phyloP scores from a whole-genome alignment of 768 basidiomycete genomes.

The Hypholoma fasciculare region DNA sequence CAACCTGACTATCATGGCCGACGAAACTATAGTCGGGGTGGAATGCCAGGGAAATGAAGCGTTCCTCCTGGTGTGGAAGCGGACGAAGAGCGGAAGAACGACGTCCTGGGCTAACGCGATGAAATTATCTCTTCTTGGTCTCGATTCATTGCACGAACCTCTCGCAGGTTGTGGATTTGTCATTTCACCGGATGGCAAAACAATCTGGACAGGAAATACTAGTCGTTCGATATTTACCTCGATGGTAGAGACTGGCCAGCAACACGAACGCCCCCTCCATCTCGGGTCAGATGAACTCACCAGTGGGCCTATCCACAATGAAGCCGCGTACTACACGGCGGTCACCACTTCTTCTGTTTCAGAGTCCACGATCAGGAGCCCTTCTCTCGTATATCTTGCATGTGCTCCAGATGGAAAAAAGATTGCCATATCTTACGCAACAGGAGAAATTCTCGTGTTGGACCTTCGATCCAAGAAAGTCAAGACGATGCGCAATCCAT shows the following conservation, averaged over 20 bases:
- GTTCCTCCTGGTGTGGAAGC: not conserved
- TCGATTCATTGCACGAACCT: constrained; percentile 1
- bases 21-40: constrained; percentile 3
- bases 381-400: not conserved
- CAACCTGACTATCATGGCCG: not conserved
- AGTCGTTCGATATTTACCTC: constrained; percentile 4
- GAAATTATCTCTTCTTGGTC: not conserved
- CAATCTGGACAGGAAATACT: constrained; percentile 3
- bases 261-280: not conserved
- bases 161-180: constrained; percentile 6
- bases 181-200: constrained; percentile 3
- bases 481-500: not conserved
- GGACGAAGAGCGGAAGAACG: not conserved
- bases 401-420: constrained; percentile 4
- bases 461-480: constrained; percentile 6
- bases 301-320: not conserved
- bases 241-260: constrained; percentile 1
- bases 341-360: not conserved
- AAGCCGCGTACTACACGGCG: not conserved
- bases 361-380: not conserved
- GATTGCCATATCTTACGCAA: not conserved
- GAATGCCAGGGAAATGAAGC: constrained; percentile 1
- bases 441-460: constrained; percentile 1
- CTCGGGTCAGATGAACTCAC: not conserved
- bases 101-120: not conserved